Conservation (phyloP, 2,329 filamentous ascomycete genomes). For the Zalaria obscura region DNA sequence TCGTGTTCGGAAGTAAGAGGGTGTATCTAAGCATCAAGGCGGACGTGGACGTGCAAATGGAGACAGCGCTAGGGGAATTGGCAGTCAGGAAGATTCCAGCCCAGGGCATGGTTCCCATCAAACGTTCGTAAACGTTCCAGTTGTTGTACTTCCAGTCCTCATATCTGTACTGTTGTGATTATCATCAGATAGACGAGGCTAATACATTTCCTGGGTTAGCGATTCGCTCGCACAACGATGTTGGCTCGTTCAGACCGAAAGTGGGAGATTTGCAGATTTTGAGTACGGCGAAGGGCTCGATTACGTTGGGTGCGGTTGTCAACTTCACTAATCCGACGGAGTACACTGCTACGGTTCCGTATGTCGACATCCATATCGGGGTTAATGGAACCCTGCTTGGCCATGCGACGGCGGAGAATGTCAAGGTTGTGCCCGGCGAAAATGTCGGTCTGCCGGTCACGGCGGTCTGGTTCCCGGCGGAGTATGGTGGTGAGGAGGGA, state of each 20-base stretch:
- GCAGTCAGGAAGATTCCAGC: slow-evolving; percentile 70
- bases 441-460: slow-evolving; percentile 57
- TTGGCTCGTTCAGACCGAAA: slow-evolving; percentile 43
- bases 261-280: slow-evolving; percentile 59
- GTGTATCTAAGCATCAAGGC: slow-evolving; percentile 66
- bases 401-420: slow-evolving; percentile 52
- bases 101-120: slow-evolving; percentile 75
- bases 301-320: slow-evolving; percentile 56
- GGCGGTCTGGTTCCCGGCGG: slow-evolving; percentile 60
- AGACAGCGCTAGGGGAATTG: slow-evolving; percentile 69
- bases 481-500: slow-evolving; percentile 46
- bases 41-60: slow-evolving; percentile 66
- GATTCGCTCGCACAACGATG: slow-evolving; percentile 26
- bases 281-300: slow-evolving; percentile 55
- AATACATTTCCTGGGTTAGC: slow-evolving; percentile 17
- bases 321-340: slow-evolving; percentile 85
- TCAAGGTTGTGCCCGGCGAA: slow-evolving; percentile 51
- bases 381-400: slow-evolving; percentile 63
- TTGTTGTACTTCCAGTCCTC: slow-evolving; percentile 1
- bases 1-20: slow-evolving; percentile 59
- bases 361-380: slow-evolving; percentile 59
- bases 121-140: slow-evolving; percentile 55
- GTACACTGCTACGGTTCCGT: slow-evolving; percentile 74
- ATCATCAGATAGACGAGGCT: slow-evolving; percentile 12
- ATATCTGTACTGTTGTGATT: background rate